Base-by-base conservation (phyloP, 2,329 filamentous ascomycete species). In the Corniculantispora saksenae region DNA sequence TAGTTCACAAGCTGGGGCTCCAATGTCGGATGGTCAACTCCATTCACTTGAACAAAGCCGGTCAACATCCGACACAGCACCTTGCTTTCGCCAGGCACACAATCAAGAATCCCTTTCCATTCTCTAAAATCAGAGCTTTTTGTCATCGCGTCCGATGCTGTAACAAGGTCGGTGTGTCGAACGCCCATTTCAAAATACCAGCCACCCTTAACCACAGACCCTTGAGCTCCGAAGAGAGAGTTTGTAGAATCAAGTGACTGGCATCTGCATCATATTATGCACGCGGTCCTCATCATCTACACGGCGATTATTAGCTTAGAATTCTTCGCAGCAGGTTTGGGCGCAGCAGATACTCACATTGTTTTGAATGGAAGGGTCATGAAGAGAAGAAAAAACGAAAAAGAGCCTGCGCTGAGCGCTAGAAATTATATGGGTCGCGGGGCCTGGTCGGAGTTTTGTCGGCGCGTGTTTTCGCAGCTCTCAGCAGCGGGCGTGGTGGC, bases 281-380 rank as follows among this genome's bases (percentile, higher is more conserved):
- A 98, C 94, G 88, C 92, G 88, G 92, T 92, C 97, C 97, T 99
- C 95, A 98, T 99, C 94, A 98, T 96, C 93, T 97, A 75, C 3
- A 50, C 59, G 57, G 59, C 58, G 67, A 70, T 71, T 62, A 72
- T 81, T 74, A 82, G 77, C 64, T 19, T 48, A 5, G 15, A 4
- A n/a, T 17, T 64, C 57, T 59, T 62, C 64, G 63, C 63, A 47
- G 65, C 70, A 67, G 68, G 68, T 69, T 56, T 10, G 38, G 50
- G 29, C 15, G 65, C 66, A 51, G 43, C 61, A 55, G 12, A 58
- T 63, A 88, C 93, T 87, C 84, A 97, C 94, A 84, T 92, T 87
- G 90, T 89, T 91, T 96, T 97, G 96, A 97, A 94, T 92, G 93
- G 94, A 97, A 97, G 93, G 94, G 93, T 94, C 86, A 89, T 90